Conservation (phyloP, 2,329 filamentous ascomycete genomes). For the Paracorniculantispora psalliotae region DNA sequence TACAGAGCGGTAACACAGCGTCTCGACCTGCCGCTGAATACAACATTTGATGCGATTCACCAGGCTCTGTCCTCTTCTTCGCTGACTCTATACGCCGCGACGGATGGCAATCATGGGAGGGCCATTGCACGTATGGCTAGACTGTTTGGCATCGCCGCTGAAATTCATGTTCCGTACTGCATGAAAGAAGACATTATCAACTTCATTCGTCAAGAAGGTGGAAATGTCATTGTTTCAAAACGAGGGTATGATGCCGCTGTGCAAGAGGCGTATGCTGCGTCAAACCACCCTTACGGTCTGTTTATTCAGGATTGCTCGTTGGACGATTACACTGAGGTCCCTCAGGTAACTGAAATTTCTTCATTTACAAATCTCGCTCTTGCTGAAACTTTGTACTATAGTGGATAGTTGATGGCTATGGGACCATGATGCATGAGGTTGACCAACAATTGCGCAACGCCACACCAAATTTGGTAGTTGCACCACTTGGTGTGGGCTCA, state of each 20-base stretch:
- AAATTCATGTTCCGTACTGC: conserved; percentile 58
- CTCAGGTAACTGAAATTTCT: conserved; percentile 37
- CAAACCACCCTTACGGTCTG: conserved; percentile 36
- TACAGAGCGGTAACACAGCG: conserved; percentile 50
- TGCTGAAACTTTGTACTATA: conserved; percentile 19
- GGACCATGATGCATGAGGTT: conserved; percentile 64
- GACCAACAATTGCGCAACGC: conserved; percentile 50
- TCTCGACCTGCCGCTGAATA: conserved; percentile 38
- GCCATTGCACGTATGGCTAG: conserved; percentile 65
- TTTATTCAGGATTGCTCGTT: conserved; percentile 67
- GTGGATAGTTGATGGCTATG: conserved; percentile 76
- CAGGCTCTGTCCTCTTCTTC: conserved; percentile 22
- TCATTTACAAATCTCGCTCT: neutral
- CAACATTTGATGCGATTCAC: conserved; percentile 40
- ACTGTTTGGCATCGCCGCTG: conserved; percentile 48
- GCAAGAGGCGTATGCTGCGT: conserved; percentile 38
- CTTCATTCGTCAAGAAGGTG: conserved; percentile 58
- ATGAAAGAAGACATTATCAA: conserved; percentile 50
- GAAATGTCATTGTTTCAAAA: conserved; percentile 48
- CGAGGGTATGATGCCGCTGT: conserved; percentile 63
- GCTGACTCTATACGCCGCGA: conserved; percentile 55
- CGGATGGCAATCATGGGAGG: conserved; percentile 73
- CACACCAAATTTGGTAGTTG: conserved; percentile 46
- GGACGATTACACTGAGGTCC: conserved; percentile 60
- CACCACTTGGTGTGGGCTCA: conserved; percentile 65